phyloP scores from a whole-genome alignment of 306 rosid genomes.

The Rosa rugosa region DNA sequence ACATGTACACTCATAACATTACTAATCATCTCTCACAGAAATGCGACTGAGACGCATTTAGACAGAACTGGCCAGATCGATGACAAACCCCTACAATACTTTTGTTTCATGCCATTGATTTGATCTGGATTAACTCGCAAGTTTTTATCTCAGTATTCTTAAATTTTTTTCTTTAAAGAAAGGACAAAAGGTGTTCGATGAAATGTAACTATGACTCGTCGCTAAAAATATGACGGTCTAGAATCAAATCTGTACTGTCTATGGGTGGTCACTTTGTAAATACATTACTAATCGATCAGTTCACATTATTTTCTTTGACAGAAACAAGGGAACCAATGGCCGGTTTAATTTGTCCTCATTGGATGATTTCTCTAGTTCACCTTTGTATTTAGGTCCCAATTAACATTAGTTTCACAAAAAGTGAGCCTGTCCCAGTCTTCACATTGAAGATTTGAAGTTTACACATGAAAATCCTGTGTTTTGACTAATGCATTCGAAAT shows the following conservation, averaged over 20 bases:
- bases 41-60: neutral
- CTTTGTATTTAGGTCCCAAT: neutral
- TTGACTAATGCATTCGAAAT: neutral
- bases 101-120: neutral
- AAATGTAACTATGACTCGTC: neutral
- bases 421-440: neutral
- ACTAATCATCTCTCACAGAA: neutral
- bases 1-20: neutral
- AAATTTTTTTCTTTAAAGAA: neutral
- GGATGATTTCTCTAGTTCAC: neutral
- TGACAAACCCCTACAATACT: neutral
- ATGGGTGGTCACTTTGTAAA: neutral
- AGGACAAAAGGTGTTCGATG: neutral
- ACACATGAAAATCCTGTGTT: neutral
- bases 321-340: neutral
- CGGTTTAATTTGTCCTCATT: neutral
- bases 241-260: neutral
- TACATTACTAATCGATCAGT: neutral
- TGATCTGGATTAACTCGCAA: neutral
- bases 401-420: neutral
- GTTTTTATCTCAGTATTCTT: neutral
- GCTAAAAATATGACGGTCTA: neutral
- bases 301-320: neutral
- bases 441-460: neutral
- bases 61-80: neutral